Percentiles rank a stretch among this genome's conserved stretches.
Conservation (phyloP, 2,329 filamentous ascomycete genomes). For the Fusarium nodosum region DNA sequence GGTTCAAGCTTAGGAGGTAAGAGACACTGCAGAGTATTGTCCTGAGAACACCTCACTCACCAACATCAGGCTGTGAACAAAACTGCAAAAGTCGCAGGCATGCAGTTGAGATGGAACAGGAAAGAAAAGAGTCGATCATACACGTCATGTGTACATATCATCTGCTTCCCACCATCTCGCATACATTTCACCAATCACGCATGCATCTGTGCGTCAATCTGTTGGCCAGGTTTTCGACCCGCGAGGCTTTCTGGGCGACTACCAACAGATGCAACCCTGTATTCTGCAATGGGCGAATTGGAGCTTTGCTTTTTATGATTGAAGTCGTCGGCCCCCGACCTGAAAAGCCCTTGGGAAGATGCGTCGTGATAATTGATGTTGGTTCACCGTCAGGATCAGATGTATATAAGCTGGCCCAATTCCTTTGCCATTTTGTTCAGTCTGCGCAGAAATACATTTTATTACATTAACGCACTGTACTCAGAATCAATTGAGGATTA, state of each 20-base stretch:
- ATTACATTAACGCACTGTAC: rapidly evolving
- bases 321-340: constrained; percentile 8
- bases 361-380: neutral
- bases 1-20: too few relatives aligned
- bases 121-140: constrained; percentile 16
- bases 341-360: constrained; percentile 4
- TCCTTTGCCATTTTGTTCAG: neutral
- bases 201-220: neutral
- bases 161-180: constrained; percentile 22
- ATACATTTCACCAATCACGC: constrained; percentile 35
- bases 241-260: constrained; percentile 25
- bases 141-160: constrained; percentile 18
- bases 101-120: constrained; percentile 21
- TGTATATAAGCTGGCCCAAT: constrained; percentile 13
- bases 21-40: too few relatives aligned
- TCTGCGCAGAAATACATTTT: neutral
- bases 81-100: neutral
- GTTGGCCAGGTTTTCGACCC: constrained; percentile 19
- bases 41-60: neutral
- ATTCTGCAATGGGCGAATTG: constrained; percentile 11
- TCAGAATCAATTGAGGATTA: too few relatives aligned
- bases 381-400: neutral
- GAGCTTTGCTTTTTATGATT: constrained; percentile 3
- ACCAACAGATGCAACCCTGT: constrained; percentile 8
- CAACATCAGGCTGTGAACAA: constrained; percentile 1